phyloP scores from a whole-genome alignment of 352 stramenopile genomes.

The Globisporangium iwayamae region DNA sequence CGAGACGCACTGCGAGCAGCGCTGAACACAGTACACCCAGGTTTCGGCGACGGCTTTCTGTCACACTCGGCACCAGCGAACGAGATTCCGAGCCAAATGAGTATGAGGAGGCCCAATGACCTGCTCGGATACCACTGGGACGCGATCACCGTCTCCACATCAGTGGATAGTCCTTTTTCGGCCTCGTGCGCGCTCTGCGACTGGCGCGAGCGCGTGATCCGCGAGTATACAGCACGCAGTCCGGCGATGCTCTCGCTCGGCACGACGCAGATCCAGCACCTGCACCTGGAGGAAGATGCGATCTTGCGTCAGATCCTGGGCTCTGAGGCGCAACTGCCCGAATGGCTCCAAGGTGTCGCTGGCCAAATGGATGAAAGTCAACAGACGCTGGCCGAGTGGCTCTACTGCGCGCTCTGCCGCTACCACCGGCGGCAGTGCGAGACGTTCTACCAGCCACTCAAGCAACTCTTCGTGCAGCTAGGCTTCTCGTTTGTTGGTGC shows the following conservation, averaged over 20 bases:
- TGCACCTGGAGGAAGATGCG: slow-evolving; percentile 15
- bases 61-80: neutral
- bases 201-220: slow-evolving; percentile 12
- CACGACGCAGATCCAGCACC: slow-evolving; percentile 9
- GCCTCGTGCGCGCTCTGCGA: slow-evolving; percentile 12
- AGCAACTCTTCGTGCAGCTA: neutral
- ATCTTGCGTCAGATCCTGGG: slow-evolving; percentile 17
- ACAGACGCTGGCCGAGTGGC: slow-evolving; percentile 3
- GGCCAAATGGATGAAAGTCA: neutral
- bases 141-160: neutral
- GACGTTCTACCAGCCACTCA: slow-evolving; percentile 16
- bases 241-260: slow-evolving; percentile 15
- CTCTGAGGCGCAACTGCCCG: slow-evolving; percentile 5
- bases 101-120: neutral
- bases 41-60: slow-evolving; percentile 2
- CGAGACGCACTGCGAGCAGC: neutral
- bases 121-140: slow-evolving; percentile 14
- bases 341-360: neutral
- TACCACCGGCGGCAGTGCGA: slow-evolving; percentile 19
- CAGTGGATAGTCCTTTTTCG: neutral
- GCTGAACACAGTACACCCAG: neutral
- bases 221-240: slow-evolving; percentile 8
- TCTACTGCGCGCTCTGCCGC: slow-evolving; percentile 18
- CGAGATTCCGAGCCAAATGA: neutral
- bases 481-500: slow-evolving; percentile 8